Percentiles rank a stretch among this genome's conserved stretches.
Evolutionary conservation across 1,284 basidiomycete species (phyloP).

Genomic region (Trichosporon sp.): DNA sequence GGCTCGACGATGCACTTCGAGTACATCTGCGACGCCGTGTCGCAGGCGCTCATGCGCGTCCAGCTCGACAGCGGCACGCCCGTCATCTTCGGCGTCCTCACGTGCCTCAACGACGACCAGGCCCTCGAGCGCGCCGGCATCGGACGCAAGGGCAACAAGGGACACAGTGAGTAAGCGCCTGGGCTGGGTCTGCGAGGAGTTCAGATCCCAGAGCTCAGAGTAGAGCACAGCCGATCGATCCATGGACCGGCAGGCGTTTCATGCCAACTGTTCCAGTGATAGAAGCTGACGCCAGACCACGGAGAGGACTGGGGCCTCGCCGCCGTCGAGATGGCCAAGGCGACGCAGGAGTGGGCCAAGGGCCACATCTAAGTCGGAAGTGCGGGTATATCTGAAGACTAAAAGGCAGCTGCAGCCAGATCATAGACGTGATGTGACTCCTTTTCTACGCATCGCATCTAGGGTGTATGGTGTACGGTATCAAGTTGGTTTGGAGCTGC

Average conservation of each 20-base stretch:
- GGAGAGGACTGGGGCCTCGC: conserved; percentile 95
- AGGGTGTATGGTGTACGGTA: not conserved
- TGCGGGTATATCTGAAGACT: not conserved
- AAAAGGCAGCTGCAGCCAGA: not conserved
- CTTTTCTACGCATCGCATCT: not conserved
- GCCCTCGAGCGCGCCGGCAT: conserved; percentile 87
- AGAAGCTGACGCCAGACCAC: conserved; percentile 35
- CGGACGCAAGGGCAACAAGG: conserved; percentile 43
- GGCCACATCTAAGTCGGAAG: conserved; percentile 14
- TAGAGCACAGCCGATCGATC: too few species aligned
- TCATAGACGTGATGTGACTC: conserved; percentile 3
- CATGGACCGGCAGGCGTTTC: too few species aligned
- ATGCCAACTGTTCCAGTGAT: too few species aligned
- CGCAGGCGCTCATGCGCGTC: conserved; percentile 87
- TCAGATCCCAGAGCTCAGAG: too few species aligned
- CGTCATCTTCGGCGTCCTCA: conserved; percentile 94
- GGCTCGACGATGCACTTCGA: conserved; percentile 97
- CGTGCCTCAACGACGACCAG: conserved; percentile 88
- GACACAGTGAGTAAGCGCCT: conserved; percentile 45
- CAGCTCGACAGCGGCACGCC: conserved; percentile 91
- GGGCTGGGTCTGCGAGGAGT: too few species aligned
- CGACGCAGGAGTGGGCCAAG: conserved; percentile 63
- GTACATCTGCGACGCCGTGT: conserved; percentile 92
- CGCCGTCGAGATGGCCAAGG: conserved; percentile 85
- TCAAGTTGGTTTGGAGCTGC: not conserved